These are phyloP conservation scores for Cryptosporidium baileyi DNA, from an alignment of 169 alveolate genomes.

Conservation along the genomic window DNA sequence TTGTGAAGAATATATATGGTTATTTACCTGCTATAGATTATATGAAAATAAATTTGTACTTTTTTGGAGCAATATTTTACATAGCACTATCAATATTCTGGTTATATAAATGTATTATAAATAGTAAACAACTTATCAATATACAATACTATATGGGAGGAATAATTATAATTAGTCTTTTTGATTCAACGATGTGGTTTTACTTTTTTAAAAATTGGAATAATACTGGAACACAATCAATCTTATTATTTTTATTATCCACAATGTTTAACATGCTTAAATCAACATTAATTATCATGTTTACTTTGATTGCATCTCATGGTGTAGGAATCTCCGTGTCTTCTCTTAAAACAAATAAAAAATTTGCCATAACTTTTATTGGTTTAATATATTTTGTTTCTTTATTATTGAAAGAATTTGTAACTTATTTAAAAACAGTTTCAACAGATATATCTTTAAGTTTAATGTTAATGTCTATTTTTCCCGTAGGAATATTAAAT, in stretches of 20 bases:
- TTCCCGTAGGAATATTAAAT: conserved; percentile 23
- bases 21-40: conserved; percentile 36
- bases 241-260: neutral
- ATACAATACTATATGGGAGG: neutral
- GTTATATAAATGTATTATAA: conserved; percentile 38
- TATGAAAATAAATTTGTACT: conserved; percentile 23
- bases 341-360: neutral
- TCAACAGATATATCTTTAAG: neutral
- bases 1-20: conserved; percentile 28
- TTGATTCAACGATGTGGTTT: neutral
- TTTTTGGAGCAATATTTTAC: neutral
- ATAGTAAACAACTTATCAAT: neutral
- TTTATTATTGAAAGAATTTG: conserved; percentile 13
- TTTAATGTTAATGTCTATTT: neutral
- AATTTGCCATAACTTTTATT: neutral
- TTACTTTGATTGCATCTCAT: conserved; percentile 38
- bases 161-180: neutral
- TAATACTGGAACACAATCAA: neutral
- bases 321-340: conserved; percentile 17
- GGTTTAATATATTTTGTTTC: conserved; percentile 2
- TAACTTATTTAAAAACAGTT: neutral
- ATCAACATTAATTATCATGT: neutral
- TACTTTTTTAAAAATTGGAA: conserved; percentile 12
- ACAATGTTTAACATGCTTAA: neutral
- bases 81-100: neutral